These are phyloP conservation scores for Leishmania major DNA, from an alignment of 208 protist species.

Conservation along the genomic window DNA sequence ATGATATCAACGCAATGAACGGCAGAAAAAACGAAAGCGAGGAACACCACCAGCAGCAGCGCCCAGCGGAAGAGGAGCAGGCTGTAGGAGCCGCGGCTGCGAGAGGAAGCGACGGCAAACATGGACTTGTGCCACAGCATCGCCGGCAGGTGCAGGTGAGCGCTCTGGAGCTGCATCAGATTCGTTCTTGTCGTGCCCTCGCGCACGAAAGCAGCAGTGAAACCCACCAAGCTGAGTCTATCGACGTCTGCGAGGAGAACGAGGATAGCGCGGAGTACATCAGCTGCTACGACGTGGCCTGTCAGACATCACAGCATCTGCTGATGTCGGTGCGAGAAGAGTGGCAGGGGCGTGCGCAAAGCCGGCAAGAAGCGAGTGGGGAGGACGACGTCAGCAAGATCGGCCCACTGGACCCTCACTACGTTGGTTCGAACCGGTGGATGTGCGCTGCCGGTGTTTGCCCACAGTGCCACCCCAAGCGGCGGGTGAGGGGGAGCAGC, in stretches of 20 bases:
- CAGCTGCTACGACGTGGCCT: conserved; percentile 33
- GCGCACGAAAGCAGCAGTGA: not conserved
- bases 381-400: not conserved
- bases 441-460: conserved; percentile 32
- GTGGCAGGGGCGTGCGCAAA: not conserved
- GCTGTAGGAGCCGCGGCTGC: not conserved
- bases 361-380: not conserved
- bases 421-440: conserved; percentile 23
- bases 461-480: conserved; percentile 24
- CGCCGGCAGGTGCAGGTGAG: not conserved
- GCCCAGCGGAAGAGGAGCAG: not conserved
- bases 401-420: conserved; percentile 13
- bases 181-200: not conserved
- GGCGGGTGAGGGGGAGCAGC: not conserved
- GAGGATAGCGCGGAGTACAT: conserved; percentile 13
- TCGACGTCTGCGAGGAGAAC: not conserved
- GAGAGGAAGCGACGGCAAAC: not conserved
- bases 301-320: conserved; percentile 32
- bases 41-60: not conserved
- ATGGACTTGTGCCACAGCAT: not conserved
- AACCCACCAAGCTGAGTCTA: not conserved
- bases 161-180: not conserved
- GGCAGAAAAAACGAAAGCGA: not conserved
- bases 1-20: not conserved
- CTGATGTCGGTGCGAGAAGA: not conserved